Base-by-base conservation (phyloP, 2,329 filamentous ascomycete genomes). In the Macrophomina pseudophaseolina region DNA sequence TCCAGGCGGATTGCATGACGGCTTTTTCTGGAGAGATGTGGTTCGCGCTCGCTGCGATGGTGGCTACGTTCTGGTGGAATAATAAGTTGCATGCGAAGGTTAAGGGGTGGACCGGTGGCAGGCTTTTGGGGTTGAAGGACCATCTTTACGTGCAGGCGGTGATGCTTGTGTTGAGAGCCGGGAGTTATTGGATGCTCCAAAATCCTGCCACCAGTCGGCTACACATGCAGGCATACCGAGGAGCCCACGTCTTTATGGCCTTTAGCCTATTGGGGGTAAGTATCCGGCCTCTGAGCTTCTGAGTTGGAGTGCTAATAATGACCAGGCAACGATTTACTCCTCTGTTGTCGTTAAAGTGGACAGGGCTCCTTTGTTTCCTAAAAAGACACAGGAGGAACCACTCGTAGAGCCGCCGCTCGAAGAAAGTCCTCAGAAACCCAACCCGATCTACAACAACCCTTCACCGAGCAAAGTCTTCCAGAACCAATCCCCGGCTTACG, bases 61-160 rank as follows among this genome's bases (percentile, higher is more conserved):
- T 87, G 2, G 71, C 84, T 18, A 84, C 87, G 3, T 77, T 85
- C 12, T 90, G 87, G 84, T 92, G 90, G 90, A 92, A 91, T 69
- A 88, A 89, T 0, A 85, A 85, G 67, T 86, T 91, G 70, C 83
- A 86, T 40, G 83, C 89, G 71, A 85, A 88, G 87, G 65, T 90
- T 85, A 74, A 86, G 82, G 33, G 84, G 80, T 58, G 51, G 40
- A 68, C 88, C 86, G 72, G 74, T 2, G 75, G 74, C 16, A 72
- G 74, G 66, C 81, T 91, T 38, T 74, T 84, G 3, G 89, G 89
- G 0, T 83, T 91, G 12, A 80, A 82, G 3, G 83, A 87, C 62
- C 91, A 91, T 84, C 91, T 92, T 73, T 83, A 82, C 1, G 85
- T 90, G 68, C 91, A 93, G 72, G 74, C 84, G 1, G 74, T 90